phyloP scores from a whole-genome alignment of 192 early-diverging fungal species.

The Rhizophlyctis rosea region DNA sequence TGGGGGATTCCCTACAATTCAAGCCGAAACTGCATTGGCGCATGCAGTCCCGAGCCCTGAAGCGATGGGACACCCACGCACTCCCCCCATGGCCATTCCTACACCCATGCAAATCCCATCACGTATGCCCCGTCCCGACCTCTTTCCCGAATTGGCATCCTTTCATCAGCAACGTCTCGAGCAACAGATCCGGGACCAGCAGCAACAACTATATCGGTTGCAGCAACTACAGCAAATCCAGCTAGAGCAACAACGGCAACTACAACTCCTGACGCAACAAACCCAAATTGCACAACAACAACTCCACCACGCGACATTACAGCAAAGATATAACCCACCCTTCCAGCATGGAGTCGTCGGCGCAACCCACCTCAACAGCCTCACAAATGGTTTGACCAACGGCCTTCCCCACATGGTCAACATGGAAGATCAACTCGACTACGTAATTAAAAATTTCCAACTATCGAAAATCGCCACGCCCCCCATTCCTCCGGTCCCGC shows the following conservation, averaged over 20 bases:
- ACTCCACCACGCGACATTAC: neutral
- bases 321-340: neutral
- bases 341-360: neutral
- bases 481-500: neutral
- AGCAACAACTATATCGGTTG: constrained; percentile 1
- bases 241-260: constrained; percentile 1
- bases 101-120: neutral
- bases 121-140: neutral
- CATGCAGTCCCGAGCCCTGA: neutral
- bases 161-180: neutral
- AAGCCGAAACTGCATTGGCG: neutral
- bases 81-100: neutral
- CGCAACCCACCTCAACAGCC: neutral
- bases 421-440: constrained; percentile 8
- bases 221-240: constrained; percentile 2
- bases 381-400: constrained; percentile 1
- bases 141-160: neutral
- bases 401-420: neutral
- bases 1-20: neutral
- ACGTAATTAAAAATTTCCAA: constrained; percentile 17
- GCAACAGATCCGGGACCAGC: neutral
- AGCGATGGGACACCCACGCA: neutral
- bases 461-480: constrained; percentile 20
- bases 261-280: neutral
- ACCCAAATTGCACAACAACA: neutral